Percentiles rank a stretch among this genome's conserved stretches.
These are phyloP conservation scores for Isabelozyma heimii DNA, from an alignment of 805 yeast genomes.

Conservation along the genomic window DNA sequence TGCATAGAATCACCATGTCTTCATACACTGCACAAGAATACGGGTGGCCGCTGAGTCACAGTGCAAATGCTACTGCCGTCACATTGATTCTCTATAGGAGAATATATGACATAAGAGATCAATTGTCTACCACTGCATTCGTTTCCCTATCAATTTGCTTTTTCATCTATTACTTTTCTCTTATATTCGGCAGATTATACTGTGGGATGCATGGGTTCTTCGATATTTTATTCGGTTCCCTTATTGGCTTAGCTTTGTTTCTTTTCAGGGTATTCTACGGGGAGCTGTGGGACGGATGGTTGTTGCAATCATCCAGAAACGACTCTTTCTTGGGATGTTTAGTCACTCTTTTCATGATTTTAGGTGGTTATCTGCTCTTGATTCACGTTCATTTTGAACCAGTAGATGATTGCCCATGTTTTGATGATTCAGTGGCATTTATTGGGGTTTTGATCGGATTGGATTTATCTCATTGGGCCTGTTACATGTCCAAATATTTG, in stretches of 20 bases:
- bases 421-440: conserved; percentile 91
- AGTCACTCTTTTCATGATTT: conserved; percentile 34
- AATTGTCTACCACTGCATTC: conserved; percentile 9
- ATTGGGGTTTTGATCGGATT: conserved; percentile 82
- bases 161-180: conserved; percentile 54
- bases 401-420: conserved; percentile 93
- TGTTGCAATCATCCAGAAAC: conserved; percentile 27
- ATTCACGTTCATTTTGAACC: conserved; percentile 79
- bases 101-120: conserved; percentile 4
- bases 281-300: conserved; percentile 43
- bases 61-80: conserved; percentile 92
- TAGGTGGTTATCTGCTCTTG: conserved; percentile 43
- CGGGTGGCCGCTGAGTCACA: conserved; percentile 91
- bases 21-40: conserved; percentile 90
- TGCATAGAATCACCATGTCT: conserved; percentile 84
- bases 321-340: conserved; percentile 14
- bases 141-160: conserved; percentile 17
- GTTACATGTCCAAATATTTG: conserved; percentile 29
- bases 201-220: conserved; percentile 97
- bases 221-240: conserved; percentile 66
- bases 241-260: conserved; percentile 58
- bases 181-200: conserved; percentile 79
- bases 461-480: conserved; percentile 58
- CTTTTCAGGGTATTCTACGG: conserved; percentile 43
- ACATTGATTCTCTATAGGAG: conserved; percentile 43